These are phyloP conservation scores for Trichoderma harzianum DNA, from an alignment of 2,329 filamentous ascomycete species.

Conservation along the genomic window DNA sequence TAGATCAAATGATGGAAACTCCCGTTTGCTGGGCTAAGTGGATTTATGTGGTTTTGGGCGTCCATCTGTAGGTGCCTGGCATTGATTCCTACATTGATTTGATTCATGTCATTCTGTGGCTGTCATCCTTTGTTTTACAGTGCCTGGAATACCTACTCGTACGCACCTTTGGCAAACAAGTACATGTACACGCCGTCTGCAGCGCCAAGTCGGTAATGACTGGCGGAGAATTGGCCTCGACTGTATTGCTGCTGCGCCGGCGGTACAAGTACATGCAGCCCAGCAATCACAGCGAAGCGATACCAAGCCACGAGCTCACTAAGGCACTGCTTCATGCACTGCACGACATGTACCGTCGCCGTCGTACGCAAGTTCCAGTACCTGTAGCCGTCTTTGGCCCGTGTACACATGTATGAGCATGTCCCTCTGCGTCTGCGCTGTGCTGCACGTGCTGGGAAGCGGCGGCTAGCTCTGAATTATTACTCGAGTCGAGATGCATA, in stretches of 20 bases:
- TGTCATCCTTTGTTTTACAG: background rate
- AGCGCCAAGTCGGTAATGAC: conserved; percentile 5
- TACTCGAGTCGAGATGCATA: background rate
- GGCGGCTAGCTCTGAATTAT: background rate
- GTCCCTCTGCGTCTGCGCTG: background rate
- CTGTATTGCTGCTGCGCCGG: background rate
- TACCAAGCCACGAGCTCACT: conserved; percentile 5
- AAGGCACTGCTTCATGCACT: conserved; percentile 1
- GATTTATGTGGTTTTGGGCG: background rate
- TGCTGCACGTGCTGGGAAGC: conserved; percentile 3
- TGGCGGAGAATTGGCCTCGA: background rate
- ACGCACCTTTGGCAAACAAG: background rate
- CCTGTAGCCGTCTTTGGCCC: background rate
- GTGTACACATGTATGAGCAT: background rate
- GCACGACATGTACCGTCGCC: conserved; percentile 3
- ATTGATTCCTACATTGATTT: background rate
- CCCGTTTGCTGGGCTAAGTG: background rate
- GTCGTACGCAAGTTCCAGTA: background rate
- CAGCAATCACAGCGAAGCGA: background rate
- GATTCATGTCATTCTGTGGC: background rate
- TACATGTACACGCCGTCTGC: background rate
- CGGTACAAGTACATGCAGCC: background rate
- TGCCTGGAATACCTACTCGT: background rate
- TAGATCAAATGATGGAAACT: background rate
- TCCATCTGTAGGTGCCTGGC: background rate